Percentiles rank a stretch among this genome's conserved stretches.
Evolutionary conservation across 1,139 yeast genomes (phyloP).

Genomic region (Saccharomyces uvarum): DNA sequence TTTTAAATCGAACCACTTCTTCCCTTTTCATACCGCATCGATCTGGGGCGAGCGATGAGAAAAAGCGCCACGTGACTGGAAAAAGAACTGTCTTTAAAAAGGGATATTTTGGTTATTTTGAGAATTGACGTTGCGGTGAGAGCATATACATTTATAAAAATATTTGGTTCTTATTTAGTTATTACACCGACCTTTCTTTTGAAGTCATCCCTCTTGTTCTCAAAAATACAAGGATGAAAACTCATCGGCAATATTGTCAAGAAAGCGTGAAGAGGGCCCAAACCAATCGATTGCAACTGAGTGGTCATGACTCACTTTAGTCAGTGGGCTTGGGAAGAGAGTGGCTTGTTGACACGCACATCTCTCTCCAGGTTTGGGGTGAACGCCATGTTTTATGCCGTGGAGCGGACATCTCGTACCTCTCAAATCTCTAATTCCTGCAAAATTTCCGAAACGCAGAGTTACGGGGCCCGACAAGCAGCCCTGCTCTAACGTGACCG

Average conservation of each 20-base stretch:
- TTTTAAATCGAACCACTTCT: not conserved
- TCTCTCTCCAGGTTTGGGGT: slow-evolving; percentile 10
- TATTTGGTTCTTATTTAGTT: not conserved
- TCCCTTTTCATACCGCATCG: not conserved
- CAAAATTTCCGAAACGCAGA: slow-evolving; percentile 19
- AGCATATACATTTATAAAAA: not conserved
- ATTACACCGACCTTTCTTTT: not conserved
- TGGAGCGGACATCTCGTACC: slow-evolving; percentile 17
- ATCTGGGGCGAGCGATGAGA: not conserved
- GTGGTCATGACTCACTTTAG: not conserved
- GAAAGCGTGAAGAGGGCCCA: not conserved
- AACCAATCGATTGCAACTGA: not conserved
- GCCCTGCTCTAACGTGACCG: not conserved
- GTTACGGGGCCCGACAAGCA: slow-evolving; percentile 5
- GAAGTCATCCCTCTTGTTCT: not conserved
- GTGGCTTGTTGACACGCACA: slow-evolving; percentile 17
- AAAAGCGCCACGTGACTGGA: not conserved
- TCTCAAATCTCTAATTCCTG: slow-evolving; percentile 17
- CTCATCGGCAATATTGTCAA: not conserved
- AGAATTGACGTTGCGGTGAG: not conserved
- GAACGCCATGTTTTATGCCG: slow-evolving; percentile 15
- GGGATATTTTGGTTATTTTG: not conserved
- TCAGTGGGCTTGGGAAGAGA: slow-evolving; percentile 21
- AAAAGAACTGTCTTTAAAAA: not conserved
- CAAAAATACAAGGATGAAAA: not conserved